Percentiles rank a stretch among this genome's conserved stretches.
phyloP scores from a whole-genome alignment of 805 yeast genomes.

The Teunomyces kruisii region DNA sequence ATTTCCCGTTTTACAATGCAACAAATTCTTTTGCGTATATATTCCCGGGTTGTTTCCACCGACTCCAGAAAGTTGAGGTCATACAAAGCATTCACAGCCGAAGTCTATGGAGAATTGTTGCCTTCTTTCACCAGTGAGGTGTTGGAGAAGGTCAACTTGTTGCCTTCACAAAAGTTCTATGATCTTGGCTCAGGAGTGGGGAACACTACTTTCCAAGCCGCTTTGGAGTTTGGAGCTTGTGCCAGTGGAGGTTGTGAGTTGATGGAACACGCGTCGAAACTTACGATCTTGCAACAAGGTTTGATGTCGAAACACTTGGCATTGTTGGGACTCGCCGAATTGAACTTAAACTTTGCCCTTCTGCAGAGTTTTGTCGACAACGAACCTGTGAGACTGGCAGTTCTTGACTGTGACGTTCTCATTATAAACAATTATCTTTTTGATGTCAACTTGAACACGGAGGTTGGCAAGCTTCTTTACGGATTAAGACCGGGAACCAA shows the following conservation, averaged over 20 bases:
- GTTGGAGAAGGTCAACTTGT: slow-evolving; percentile 55
- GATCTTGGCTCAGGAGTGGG: slow-evolving; percentile 96
- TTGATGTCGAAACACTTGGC: slow-evolving; percentile 60
- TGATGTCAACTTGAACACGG: slow-evolving; percentile 68
- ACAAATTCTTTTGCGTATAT: slow-evolving; percentile 70
- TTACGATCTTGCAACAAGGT: slow-evolving; percentile 58
- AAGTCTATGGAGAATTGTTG: slow-evolving; percentile 86
- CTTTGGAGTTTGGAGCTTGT: slow-evolving; percentile 77
- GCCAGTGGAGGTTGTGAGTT: slow-evolving; percentile 85
- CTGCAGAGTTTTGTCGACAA: slow-evolving; percentile 73
- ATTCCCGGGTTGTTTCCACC: slow-evolving; percentile 78
- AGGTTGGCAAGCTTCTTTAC: slow-evolving; percentile 63
- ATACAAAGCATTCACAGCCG: slow-evolving; percentile 85
- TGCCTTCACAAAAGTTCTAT: slow-evolving; percentile 59
- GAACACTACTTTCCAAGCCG: slow-evolving; percentile 85
- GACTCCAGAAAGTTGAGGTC: slow-evolving; percentile 59
- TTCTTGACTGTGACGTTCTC: slow-evolving; percentile 67
- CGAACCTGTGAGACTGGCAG: slow-evolving; percentile 49
- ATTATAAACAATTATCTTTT: slow-evolving; percentile 83
- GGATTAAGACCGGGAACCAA: slow-evolving; percentile 72
- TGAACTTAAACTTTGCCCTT: slow-evolving; percentile 57
- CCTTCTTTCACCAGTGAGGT: slow-evolving; percentile 74
- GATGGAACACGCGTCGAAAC: slow-evolving; percentile 75
- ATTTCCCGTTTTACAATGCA: slow-evolving; percentile 46
- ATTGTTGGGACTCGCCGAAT: slow-evolving; percentile 63